Evolutionary conservation across 2,329 filamentous ascomycete genomes (phyloP), one percentile per base, ranked within the genome.

Genomic region (Malbranchea cinnamomea): DNA sequence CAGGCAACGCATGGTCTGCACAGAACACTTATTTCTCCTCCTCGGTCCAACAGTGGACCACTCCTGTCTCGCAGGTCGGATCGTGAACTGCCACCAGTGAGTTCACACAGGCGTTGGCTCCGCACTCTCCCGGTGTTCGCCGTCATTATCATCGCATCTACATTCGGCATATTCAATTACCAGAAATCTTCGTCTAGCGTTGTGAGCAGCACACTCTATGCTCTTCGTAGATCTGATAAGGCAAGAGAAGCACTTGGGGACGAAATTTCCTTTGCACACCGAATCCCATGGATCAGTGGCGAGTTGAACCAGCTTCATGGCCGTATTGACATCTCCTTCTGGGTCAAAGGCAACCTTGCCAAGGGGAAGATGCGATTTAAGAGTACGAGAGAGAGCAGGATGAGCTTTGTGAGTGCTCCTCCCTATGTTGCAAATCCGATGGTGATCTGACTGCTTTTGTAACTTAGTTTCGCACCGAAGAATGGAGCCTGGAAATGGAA

Each of bases 91-190:
- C 66, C 66, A 10, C 43, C 54, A 17, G 45, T 65, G 23, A 43
- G 50, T 9, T 40, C 41, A n/a, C 42, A 48, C 28, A 70, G 71
- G 49, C 64, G 66, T 42, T 85, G 79, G 78, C 51, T 65, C 32
- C 69, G 70, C 44, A 83, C 82, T 1, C 57, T 93, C 19, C 87
- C 87, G 31, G 60, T 92, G 51, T 95, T 95, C 67, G 52, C 78
- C 31, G 56, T 69, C 39, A 62, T 82, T 39, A 72, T 93, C 43
- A 68, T 71, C 28, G 64, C 67, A 32, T 78, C 76, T 41, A 75
- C 76, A 41, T 61, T 91, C 36, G 82, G 78, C 43, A 94, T 98
- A 56, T 95, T 98, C 78, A 98, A 98, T 68, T 95, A 98, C 70
- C 87, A 98, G 56, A 94, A 94, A 56, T 73, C 76, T 34, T 83